phyloP scores from a whole-genome alignment of 805 yeast genomes.

The Candida pini region DNA sequence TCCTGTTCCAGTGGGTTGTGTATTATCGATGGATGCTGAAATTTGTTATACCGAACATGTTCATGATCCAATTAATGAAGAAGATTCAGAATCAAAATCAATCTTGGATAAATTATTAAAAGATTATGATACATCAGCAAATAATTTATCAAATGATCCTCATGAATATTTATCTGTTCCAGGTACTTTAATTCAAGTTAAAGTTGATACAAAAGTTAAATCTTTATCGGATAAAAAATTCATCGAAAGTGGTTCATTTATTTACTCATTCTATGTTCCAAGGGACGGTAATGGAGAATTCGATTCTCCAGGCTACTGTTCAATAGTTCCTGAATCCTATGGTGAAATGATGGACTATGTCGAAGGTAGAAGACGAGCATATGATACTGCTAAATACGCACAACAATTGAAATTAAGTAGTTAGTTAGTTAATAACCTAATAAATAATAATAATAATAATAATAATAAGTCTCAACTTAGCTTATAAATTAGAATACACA shows the following conservation, averaged over 20 bases:
- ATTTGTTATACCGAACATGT: constrained; percentile 85
- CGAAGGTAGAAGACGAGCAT: constrained; percentile 86
- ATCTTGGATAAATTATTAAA: constrained; percentile 25
- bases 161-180: constrained; percentile 62
- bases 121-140: constrained; percentile 55
- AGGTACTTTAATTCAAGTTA: constrained; percentile 88
- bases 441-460: neutral
- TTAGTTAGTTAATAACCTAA: no score
- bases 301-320: constrained; percentile 53
- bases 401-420: constrained; percentile 32
- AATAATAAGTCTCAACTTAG: no score
- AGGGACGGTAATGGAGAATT: constrained; percentile 38
- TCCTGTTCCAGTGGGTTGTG: constrained; percentile 95
- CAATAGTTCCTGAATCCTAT: constrained; percentile 83
- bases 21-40: constrained; percentile 72
- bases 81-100: constrained; percentile 21
- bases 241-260: constrained; percentile 79
- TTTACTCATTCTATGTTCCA: constrained; percentile 84
- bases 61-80: constrained; percentile 29
- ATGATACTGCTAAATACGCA: constrained; percentile 69
- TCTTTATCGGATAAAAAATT: constrained; percentile 40
- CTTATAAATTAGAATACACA: neutral
- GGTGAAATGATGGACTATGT: constrained; percentile 89
- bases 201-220: constrained; percentile 77
- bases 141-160: constrained; percentile 42